Evolutionary conservation across 129 eudicot genomes (phyloP).

Genomic region (Pulicaria dysenterica): DNA sequence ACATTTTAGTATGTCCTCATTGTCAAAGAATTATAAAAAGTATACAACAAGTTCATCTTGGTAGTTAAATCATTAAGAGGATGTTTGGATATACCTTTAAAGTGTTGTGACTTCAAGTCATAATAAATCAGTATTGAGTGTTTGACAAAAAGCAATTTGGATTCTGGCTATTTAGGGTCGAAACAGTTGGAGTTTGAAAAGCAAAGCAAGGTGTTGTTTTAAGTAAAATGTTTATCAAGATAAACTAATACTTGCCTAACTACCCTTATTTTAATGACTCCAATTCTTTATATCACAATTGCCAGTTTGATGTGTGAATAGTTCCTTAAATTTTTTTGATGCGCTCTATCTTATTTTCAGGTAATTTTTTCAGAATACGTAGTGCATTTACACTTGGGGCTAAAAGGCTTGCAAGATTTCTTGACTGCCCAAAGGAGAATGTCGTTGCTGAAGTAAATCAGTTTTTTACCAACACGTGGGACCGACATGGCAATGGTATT

Average conservation of each 20-base stretch:
- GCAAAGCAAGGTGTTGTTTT: background rate
- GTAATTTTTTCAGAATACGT: constrained; percentile 78
- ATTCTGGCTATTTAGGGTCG: background rate
- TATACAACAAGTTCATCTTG: too few relatives aligned
- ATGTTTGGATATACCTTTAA: too few relatives aligned
- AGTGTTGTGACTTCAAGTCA: background rate
- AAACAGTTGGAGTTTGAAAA: background rate
- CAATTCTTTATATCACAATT: background rate
- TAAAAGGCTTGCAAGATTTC: constrained; percentile 64
- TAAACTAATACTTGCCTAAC: background rate
- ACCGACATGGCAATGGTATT: constrained; percentile 71
- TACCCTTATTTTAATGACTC: too few relatives aligned
- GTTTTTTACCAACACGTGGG: constrained; percentile 82
- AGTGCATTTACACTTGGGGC: constrained; percentile 85
- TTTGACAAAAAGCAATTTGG: background rate
- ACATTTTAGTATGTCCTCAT: too few relatives aligned
- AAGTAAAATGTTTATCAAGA: background rate
- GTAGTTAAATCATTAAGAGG: too few relatives aligned
- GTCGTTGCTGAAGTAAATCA: constrained; percentile 61
- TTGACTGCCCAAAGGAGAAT: constrained; percentile 68
- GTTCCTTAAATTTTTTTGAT: background rate
- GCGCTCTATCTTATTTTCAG: constrained; percentile 34
- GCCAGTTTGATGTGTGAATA: background rate
- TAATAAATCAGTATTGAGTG: background rate
- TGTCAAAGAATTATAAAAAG: too few relatives aligned